Base-by-base conservation (phyloP, 1,284 basidiomycete species). In the Mycena sp. region DNA sequence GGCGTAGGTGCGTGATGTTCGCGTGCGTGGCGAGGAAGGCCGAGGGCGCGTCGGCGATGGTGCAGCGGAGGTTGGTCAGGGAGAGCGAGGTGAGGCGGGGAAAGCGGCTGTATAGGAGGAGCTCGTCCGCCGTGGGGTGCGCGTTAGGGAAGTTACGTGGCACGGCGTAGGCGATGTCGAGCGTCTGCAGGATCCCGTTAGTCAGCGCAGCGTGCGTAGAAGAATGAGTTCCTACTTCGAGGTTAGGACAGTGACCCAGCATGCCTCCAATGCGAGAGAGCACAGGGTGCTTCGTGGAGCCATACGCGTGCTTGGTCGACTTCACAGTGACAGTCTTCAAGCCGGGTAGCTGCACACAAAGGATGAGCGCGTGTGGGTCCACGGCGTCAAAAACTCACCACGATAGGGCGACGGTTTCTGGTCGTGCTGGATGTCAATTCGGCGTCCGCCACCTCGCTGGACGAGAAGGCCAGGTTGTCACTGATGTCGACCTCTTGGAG, bases 91-190 rank as follows among this genome's bases (percentile, higher is more conserved):
- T 85, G 19, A 89, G 80, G 16, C 75, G 69, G 0, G 82, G 73
- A 84, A 85, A 89, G 25, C 86, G 82, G 19, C 83, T 83, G 59
- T 79, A 85, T 16, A 84, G 74, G 50, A 89, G 77, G 57, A 89
- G 77, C 55, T 87, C 83, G 66, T 88, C 85, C 28, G 82, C 81
- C 5, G 74, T 67, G 0, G 87, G 86, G 52, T 78, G 76, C 11
- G 75, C 71, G 19, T 62, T 46, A 14, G 61, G 21, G 25, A 44
- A 45, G 44, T 68, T 69, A 54, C 79, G 72, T 64, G 83, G 67
- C 65, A 80, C 72, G 9, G 76, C 74, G 65, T 87, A 87, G 9
- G 72, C 72, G 56, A 87, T 80, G 29, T 82, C 76, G 4, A 88
- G 73, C 23, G 74, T 80, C 61, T 63, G 25, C 4, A 26, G 12